Evolutionary conservation across 805 yeast genomes (phyloP).

Genomic region (Yamadazyma nakazawae): DNA sequence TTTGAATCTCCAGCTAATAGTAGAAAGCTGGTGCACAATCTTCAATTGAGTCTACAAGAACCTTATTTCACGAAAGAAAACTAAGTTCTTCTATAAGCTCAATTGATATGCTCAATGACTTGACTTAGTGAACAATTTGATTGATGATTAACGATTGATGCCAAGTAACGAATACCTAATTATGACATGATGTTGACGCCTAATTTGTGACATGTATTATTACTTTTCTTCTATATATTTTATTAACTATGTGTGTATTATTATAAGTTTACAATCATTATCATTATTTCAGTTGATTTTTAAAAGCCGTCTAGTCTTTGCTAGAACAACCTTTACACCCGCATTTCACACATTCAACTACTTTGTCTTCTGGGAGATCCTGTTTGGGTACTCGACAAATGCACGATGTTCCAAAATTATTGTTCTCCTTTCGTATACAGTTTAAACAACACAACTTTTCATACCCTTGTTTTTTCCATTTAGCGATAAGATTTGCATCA

Average conservation of each 20-base stretch:
- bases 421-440: constrained; percentile 66
- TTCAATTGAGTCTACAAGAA: constrained; percentile 3
- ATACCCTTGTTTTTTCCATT: constrained; percentile 80
- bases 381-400: constrained; percentile 81
- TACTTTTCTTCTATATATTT: constrained; percentile 1
- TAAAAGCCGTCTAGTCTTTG: constrained; percentile 49
- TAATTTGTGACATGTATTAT: neutral
- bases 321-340: constrained; percentile 87
- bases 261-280: constrained; percentile 1
- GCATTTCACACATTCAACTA: constrained; percentile 66
- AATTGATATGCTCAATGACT: constrained; percentile 1
- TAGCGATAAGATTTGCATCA: constrained; percentile 72
- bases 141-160: constrained; percentile 2
- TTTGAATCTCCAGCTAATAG: constrained; percentile 26
- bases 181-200: neutral
- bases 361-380: constrained; percentile 35
- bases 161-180: neutral
- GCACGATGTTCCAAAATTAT: constrained; percentile 66
- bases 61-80: constrained; percentile 7
- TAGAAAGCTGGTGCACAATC: neutral
- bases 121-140: neutral
- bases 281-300: neutral
- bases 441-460: constrained; percentile 80
- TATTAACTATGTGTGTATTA: constrained; percentile 6
- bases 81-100: constrained; percentile 6